A percentile compares a stretch with the other conserved stretches of the same genome.
phyloP scores from a whole-genome alignment of 1,284 basidiomycete genomes.

The Trametes pubescens region DNA sequence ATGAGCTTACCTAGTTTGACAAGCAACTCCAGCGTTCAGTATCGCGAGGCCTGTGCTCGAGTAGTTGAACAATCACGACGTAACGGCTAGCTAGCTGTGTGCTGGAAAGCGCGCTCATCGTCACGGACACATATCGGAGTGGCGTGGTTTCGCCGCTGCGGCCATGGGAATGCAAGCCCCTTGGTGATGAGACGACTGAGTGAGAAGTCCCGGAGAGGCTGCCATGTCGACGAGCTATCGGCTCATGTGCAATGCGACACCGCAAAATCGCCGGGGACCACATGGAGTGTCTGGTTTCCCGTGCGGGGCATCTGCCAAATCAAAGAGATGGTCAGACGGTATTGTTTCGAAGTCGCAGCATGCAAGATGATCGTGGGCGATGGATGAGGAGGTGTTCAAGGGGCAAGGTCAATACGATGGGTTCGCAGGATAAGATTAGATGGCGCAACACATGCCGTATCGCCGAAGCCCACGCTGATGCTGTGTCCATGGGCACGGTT shows the following conservation, averaged over 20 bases:
- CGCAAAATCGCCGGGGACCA: neutral
- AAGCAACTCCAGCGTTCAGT: no score
- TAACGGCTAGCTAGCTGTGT: no score
- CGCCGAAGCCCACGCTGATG: no score
- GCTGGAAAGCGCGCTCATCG: neutral
- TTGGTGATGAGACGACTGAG: neutral
- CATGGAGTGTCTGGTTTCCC: neutral
- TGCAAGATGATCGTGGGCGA: neutral
- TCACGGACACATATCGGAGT: neutral
- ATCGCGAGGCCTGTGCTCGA: no score
- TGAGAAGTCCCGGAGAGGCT: neutral
- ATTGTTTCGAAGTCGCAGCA: neutral
- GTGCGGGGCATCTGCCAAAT: neutral
- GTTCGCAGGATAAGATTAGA: conserved; percentile 5
- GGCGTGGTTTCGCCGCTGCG: neutral
- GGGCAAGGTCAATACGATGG: no score
- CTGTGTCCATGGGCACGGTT: no score
- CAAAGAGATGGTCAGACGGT: neutral
- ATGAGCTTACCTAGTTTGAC: no score
- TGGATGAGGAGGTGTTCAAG: neutral
- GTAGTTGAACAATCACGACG: no score
- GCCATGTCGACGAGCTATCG: conserved; percentile 14
- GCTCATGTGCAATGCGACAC: neutral
- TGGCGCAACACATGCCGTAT: no score
- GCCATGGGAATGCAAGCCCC: neutral